Base-by-base conservation (phyloP, 352 stramenopile species). In the Phytophthora hybrid region DNA sequence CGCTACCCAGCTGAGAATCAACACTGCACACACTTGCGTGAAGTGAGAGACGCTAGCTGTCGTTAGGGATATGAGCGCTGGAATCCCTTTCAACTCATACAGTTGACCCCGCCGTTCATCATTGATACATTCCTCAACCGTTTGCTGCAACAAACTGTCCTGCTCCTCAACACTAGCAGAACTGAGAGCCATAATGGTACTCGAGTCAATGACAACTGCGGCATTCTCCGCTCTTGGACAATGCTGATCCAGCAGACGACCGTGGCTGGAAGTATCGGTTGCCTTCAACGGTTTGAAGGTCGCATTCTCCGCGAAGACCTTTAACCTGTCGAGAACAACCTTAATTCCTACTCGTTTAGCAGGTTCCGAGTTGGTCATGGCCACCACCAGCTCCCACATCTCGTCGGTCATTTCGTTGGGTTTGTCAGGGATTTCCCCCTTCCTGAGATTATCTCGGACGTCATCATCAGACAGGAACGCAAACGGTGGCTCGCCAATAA, bases 401-500 rank as follows among this genome's bases (percentile, higher is more conserved):
- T 59, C 41, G 31, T 76, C 54, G 4, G 31, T 29, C 49, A 79
- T 61, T 6, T 59, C 62, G 5, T 65, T 49, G 1, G 73, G 73
- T 47, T 64, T 55, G 5, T 58, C 32, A 2, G 67, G 63, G 5
- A 69, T 68, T 32, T 71, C 46, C 3, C 73, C 63, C 19, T 54
- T 37, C 11, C 56, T 55, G 2, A 79, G 23, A 6, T 69, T 58
- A 1, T 63, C 23, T 3, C 44, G 39, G 21, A 80, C 55, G 11
- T 44, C 37, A 9, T 59, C 49, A 29, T 80, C 73, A 16, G 63
- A 47, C 19, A 66, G 14, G n/a, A 59, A 61, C 4, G 57, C 65
- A 23, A 57, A 80, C 10, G 73, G 76, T 9, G 74, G 59, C 49
- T 78, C 73, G 0, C 60, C 41, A 2, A 64, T 71, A 10, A 63